Evolutionary conservation across 2,329 filamentous ascomycete species (phyloP), one percentile per base, ranked within the genome.

Genomic region (Dactylellina sp.): DNA sequence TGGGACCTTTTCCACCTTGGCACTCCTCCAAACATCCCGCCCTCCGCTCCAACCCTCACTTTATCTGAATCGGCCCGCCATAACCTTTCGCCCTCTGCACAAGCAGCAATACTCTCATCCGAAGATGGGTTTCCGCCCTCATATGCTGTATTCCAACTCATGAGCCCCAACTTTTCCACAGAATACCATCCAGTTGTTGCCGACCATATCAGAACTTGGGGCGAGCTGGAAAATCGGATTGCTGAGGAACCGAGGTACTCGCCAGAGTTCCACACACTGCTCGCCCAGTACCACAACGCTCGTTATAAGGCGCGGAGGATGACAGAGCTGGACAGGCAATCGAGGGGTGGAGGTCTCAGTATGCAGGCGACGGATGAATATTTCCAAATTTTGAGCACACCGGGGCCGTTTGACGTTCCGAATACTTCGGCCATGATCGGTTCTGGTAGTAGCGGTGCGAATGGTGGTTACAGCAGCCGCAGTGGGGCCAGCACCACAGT

Each of bases 271-370:
- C 16, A 74, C 47, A 52, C 70, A 2, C 44, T 74, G 14, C 61
- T 66, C 20, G 63, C 61, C n/a, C 70, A 74, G 52, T 74, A 74
- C 32, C 46, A 72, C 22, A 72, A 63, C 68, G 68, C 68, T 50
- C 52, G 68, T 47, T 72, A 72, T 32, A 72, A 72, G 35, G 68
- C 53, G 2, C 65, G 65, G 39, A 61, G 70, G 35, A 74, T 74
- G 70, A 74, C 70, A n/a, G 70, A 74, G 25, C 25, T 74, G 24
- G 70, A 74, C 37, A 74, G 70, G 32, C 70, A 74, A 42, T 74
- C 70, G 14, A 66, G 70, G 32, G 61, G 53, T 20, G 70, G 61
- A 2, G 57, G 47, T 9, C 42, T 65, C 47, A 65, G 55, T 39
- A 18, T 46, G 1, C 55, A 66, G 24, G 70, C 61, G 12, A 56